A percentile compares a stretch with the other conserved stretches of the same genome.
Evolutionary conservation across 805 yeast species (phyloP).

Genomic region (Peterozyma toletana): DNA sequence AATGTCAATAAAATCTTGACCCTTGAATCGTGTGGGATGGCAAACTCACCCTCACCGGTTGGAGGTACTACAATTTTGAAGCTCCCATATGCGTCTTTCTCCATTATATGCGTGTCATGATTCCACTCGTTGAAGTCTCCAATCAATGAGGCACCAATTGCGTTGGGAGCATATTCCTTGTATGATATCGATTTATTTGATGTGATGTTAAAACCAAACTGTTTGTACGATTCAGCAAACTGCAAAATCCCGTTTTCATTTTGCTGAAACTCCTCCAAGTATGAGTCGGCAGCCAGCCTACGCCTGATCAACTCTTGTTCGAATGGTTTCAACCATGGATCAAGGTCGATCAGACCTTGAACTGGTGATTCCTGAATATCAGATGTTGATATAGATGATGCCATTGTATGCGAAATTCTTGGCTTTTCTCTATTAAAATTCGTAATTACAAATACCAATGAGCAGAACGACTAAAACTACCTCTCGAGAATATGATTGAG

Average conservation of each 20-base stretch:
- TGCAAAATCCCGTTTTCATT: slow-evolving; percentile 59
- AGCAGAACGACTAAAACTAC: too few relatives aligned
- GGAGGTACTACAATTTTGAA: slow-evolving; percentile 61
- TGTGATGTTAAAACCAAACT: slow-evolving; percentile 71
- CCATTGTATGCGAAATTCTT: too few relatives aligned
- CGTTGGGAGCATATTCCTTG: slow-evolving; percentile 90
- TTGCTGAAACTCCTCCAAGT: slow-evolving; percentile 47
- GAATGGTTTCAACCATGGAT: slow-evolving; percentile 84
- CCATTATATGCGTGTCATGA: slow-evolving; percentile 44
- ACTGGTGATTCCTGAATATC: slow-evolving; percentile 18
- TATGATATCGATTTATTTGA: slow-evolving; percentile 45
- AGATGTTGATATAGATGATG: too few relatives aligned
- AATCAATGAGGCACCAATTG: slow-evolving; percentile 62
- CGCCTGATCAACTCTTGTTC: slow-evolving; percentile 63
- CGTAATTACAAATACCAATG: too few relatives aligned
- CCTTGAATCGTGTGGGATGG: slow-evolving; percentile 76
- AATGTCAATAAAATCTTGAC: slow-evolving; percentile 63
- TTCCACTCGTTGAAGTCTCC: slow-evolving; percentile 94
- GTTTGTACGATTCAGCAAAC: slow-evolving; percentile 71
- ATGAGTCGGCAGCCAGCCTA: slow-evolving; percentile 55
- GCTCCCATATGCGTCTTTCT: slow-evolving; percentile 60
- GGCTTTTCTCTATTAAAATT: too few relatives aligned
- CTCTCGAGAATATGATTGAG: too few relatives aligned
- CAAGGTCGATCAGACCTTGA: slow-evolving; percentile 60
- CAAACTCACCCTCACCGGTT: slow-evolving; percentile 36